Conservation (phyloP, 805 yeast species). For the Saturnispora silvae region DNA sequence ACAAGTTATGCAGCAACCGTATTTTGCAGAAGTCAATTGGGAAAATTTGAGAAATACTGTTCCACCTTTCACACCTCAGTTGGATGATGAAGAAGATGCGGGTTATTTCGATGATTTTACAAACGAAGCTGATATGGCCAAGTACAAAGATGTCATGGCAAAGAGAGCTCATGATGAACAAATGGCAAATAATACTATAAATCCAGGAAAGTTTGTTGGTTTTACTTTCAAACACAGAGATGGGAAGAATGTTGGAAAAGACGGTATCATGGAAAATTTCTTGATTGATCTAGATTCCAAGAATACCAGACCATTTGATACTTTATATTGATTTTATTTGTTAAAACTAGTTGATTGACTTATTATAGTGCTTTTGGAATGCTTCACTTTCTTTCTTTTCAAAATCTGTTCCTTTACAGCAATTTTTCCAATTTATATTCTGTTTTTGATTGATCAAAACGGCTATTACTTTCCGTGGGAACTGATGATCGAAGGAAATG, state of each 20-base stretch:
- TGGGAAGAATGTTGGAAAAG: constrained; percentile 20
- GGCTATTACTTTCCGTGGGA: constrained; percentile 75
- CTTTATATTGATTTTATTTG: constrained; percentile 26
- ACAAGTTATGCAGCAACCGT: constrained; percentile 69
- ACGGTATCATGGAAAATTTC: constrained; percentile 24
- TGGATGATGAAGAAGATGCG: constrained; percentile 95
- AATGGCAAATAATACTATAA: constrained; percentile 55
- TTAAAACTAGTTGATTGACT: not conserved
- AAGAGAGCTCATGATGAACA: constrained; percentile 79
- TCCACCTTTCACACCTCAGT: constrained; percentile 95
- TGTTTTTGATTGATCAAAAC: constrained; percentile 48
- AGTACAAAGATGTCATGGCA: constrained; percentile 93
- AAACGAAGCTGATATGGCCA: constrained; percentile 94
- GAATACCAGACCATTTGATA: constrained; percentile 23
- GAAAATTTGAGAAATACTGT: constrained; percentile 50
- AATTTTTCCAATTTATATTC: constrained; percentile 66
- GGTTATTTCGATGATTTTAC: constrained; percentile 98
- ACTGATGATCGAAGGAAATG: constrained; percentile 54
- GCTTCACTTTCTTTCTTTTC: constrained; percentile 53
- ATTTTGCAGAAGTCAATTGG: constrained; percentile 82
- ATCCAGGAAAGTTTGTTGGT: constrained; percentile 72
- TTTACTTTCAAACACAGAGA: constrained; percentile 87
- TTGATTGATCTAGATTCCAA: constrained; percentile 16
- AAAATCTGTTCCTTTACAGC: constrained; percentile 45
- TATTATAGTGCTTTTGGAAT: constrained; percentile 45